Evolutionary conservation across 192 early-diverging fungal genomes (phyloP).

Genomic region (Backusella circina): DNA sequence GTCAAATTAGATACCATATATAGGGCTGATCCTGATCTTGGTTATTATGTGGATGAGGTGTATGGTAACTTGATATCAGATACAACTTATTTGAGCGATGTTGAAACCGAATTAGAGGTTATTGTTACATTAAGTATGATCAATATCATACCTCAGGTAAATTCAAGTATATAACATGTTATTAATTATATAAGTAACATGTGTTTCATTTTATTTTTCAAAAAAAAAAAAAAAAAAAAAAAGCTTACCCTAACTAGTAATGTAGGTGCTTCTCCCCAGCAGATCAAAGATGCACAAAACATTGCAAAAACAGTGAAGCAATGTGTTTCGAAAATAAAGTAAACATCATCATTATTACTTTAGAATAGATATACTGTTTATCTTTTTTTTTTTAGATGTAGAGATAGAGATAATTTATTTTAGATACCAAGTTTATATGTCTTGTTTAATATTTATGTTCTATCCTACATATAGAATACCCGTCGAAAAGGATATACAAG

Average conservation of each 20-base stretch:
- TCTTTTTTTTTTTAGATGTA: too few species aligned
- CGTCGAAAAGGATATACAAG: background rate
- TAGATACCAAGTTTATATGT: background rate
- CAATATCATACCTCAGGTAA: constrained; percentile 15
- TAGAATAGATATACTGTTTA: background rate
- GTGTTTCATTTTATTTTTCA: too few species aligned
- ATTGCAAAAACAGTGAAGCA: background rate
- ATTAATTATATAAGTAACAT: background rate
- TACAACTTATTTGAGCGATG: background rate
- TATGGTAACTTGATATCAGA: constrained; percentile 20
- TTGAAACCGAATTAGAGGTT: constrained; percentile 12
- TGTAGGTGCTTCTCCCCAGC: constrained; percentile 14
- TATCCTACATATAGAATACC: background rate
- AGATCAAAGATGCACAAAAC: constrained; percentile 7
- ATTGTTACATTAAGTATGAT: constrained; percentile 3
- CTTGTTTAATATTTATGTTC: background rate
- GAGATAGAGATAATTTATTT: background rate
- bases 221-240: too few species aligned
- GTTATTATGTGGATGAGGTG: constrained; percentile 2
- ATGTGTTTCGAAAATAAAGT: background rate
- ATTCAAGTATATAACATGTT: background rate
- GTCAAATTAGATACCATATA: background rate
- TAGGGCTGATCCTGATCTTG: background rate
- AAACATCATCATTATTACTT: background rate
- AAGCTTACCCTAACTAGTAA: too few species aligned